Evolutionary conservation across 352 stramenopile genomes (phyloP).

Genomic region (Lagenidium giganteum): DNA sequence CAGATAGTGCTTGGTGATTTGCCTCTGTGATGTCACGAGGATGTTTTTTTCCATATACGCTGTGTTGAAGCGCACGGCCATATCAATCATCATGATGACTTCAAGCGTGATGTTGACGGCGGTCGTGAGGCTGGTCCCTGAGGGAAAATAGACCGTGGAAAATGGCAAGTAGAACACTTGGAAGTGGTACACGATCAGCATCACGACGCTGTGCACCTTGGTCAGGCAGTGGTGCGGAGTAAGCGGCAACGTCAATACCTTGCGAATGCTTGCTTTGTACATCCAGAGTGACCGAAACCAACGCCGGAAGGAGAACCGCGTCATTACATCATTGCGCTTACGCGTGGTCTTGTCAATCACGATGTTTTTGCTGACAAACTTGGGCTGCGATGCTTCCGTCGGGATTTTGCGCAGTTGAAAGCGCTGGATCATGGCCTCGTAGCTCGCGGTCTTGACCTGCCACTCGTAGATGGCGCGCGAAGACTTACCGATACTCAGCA

Average conservation of each 20-base stretch:
- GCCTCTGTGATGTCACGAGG: constrained; percentile 14
- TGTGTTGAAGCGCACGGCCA: constrained; percentile 23
- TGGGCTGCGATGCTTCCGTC: no score
- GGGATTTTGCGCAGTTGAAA: constrained; percentile 21
- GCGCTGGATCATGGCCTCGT: constrained; percentile 17
- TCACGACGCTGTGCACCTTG: constrained; percentile 1
- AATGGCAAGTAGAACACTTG: constrained; percentile 17
- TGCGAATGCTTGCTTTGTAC: no score
- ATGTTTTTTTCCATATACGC: constrained; percentile 21
- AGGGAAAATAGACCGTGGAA: constrained; percentile 12
- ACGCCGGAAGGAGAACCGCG: no score
- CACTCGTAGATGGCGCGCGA: no score
- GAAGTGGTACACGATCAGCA: constrained; percentile 9
- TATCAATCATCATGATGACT: constrained; percentile 12
- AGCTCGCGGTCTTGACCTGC: constrained; percentile 8
- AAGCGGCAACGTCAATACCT: background rate
- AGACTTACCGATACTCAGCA: no score
- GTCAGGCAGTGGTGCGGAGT: constrained; percentile 2
- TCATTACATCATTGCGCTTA: no score
- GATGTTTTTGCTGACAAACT: no score
- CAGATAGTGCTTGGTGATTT: constrained; percentile 23
- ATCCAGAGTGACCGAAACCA: no score
- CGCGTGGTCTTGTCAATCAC: no score
- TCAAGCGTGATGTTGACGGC: constrained; percentile 11
- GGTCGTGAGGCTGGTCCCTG: background rate